phyloP scores from a whole-genome alignment of 1,284 basidiomycete genomes.

The Ustilago nuda region DNA sequence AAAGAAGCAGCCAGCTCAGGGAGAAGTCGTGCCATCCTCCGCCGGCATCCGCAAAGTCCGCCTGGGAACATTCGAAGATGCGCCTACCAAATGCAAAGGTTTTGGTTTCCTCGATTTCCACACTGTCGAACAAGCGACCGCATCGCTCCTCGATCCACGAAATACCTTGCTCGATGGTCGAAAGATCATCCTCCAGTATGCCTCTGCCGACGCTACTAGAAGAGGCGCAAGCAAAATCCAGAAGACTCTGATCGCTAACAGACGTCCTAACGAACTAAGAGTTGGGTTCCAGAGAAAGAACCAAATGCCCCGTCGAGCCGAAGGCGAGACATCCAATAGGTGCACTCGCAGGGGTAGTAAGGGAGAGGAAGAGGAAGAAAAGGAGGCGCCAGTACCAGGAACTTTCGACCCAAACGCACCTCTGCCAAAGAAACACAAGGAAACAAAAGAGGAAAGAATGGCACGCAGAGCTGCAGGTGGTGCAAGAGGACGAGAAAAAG shows the following conservation, averaged over 20 bases:
- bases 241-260: background rate
- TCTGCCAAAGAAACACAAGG: slow-evolving; percentile 52
- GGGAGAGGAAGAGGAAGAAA: background rate
- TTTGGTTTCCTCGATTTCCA: slow-evolving; percentile 90
- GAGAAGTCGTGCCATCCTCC: slow-evolving; percentile 22
- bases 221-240: slow-evolving; percentile 56
- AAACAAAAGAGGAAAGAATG: slow-evolving; percentile 48
- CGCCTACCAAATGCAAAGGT: slow-evolving; percentile 88
- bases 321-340: background rate
- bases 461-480: slow-evolving; percentile 14
- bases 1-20: background rate
- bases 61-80: slow-evolving; percentile 95
- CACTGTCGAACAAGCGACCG: slow-evolving; percentile 81
- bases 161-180: slow-evolving; percentile 88
- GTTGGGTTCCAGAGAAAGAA: slow-evolving; percentile 27
- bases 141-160: slow-evolving; percentile 82
- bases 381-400: slow-evolving; percentile 54
- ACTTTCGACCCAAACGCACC: slow-evolving; percentile 55
- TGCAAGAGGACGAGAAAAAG: slow-evolving; percentile 22
- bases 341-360: too few relatives aligned
- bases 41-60: slow-evolving; percentile 87
- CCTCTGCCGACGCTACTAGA: slow-evolving; percentile 82
- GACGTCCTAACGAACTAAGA: slow-evolving; percentile 4
- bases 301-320: background rate
- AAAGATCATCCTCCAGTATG: slow-evolving; percentile 87